These are phyloP conservation scores for Urochloa ruziziensis DNA, from an alignment of 176 grass and related monocot genomes.

Conservation along the genomic window DNA sequence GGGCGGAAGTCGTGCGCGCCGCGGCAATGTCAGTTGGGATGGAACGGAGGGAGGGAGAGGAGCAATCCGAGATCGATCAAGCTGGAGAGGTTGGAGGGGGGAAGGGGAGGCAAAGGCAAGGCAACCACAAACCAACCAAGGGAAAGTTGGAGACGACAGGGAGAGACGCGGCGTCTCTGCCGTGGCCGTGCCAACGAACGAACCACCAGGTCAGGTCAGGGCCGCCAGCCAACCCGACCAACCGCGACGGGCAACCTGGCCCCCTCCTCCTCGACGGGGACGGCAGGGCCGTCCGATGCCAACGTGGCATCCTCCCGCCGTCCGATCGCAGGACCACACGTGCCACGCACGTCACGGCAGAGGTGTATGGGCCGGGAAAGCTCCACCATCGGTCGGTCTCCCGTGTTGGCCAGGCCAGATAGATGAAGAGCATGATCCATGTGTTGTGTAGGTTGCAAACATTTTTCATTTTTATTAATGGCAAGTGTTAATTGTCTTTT, in stretches of 20 bases:
- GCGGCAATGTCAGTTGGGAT: slow-evolving; percentile 16
- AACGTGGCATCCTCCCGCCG: background rate
- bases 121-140: background rate
- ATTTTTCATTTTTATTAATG: background rate
- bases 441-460: background rate
- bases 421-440: background rate
- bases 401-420: background rate
- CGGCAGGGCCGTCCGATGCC: background rate
- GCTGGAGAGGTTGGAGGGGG: too few species aligned
- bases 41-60: background rate
- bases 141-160: slow-evolving; percentile 7
- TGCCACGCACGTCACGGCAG: background rate
- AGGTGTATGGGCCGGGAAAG: background rate
- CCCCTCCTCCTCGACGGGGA: background rate
- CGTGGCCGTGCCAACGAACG: background rate
- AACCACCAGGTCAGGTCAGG: background rate
- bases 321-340: background rate
- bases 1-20: slow-evolving; percentile 37
- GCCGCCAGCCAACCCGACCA: background rate
- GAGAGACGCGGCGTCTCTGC: background rate
- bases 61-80: background rate
- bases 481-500: background rate
- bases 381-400: background rate
- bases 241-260: background rate
- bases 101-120: background rate